phyloP scores from a whole-genome alignment of 2,329 filamentous ascomycete species.

The Colletotrichum sp. region DNA sequence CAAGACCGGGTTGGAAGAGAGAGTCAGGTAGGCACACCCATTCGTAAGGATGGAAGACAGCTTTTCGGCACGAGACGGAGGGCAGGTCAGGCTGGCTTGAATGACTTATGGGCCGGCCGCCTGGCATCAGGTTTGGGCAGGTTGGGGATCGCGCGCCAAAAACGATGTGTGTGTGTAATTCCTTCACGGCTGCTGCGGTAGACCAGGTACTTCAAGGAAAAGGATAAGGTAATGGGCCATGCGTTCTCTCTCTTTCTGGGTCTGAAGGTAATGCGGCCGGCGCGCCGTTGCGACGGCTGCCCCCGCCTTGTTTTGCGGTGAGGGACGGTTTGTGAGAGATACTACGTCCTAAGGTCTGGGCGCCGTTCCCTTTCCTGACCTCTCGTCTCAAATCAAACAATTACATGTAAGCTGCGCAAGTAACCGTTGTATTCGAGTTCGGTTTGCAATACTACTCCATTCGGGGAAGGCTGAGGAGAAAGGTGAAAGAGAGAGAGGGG shows the following conservation, averaged over 20 bases:
- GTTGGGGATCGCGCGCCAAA: not conserved
- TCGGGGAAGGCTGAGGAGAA: not conserved
- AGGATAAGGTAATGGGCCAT: not conserved
- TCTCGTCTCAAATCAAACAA: not conserved
- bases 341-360: not conserved
- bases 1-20: not conserved
- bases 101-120: not conserved
- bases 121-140: not conserved
- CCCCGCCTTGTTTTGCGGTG: not conserved
- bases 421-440: not conserved
- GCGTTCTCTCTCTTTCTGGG: not conserved
- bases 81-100: not conserved
- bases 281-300: not conserved
- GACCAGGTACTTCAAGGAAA: not conserved
- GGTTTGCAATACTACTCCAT: not conserved
- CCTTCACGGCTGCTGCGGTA: not conserved
- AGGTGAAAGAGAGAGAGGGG: not conserved
- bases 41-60: not conserved
- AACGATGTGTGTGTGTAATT: not conserved
- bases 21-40: not conserved
- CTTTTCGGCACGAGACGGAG: not conserved
- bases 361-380: not conserved
- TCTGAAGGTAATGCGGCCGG: not conserved
- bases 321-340: constrained; percentile 3
- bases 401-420: not conserved